phyloP scores from a whole-genome alignment of 768 basidiomycete genomes.

The Xanthoconium stramineum region DNA sequence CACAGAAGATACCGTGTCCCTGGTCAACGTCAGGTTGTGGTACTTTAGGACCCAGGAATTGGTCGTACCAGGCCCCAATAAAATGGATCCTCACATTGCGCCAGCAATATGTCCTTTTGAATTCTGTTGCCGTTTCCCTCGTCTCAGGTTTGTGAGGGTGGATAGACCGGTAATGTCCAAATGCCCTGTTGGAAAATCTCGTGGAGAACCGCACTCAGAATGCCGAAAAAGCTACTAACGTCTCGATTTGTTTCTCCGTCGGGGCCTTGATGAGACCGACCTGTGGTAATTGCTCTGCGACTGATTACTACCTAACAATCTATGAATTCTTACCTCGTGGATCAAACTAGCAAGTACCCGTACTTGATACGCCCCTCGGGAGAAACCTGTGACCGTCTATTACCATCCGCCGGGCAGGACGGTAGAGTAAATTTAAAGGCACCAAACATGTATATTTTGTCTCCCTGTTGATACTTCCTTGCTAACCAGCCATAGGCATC shows the following conservation, averaged over 20 bases:
- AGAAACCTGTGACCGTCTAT: background rate
- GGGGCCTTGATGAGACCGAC: background rate
- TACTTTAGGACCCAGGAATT: background rate
- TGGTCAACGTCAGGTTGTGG: background rate
- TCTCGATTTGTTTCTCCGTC: background rate
- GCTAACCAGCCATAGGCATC: conserved; percentile 33
- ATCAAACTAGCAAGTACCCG: background rate
- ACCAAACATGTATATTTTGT: conserved; percentile 8
- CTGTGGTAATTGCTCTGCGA: background rate
- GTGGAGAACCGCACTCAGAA: background rate
- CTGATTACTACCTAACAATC: no score
- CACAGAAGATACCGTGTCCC: background rate
- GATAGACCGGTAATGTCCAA: background rate
- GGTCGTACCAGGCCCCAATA: background rate
- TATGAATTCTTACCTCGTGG: background rate
- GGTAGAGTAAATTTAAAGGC: background rate
- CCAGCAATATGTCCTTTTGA: background rate
- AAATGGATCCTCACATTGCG: background rate
- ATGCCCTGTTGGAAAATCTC: background rate
- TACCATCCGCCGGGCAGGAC: background rate
- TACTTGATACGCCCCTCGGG: background rate
- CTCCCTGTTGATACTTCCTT: conserved; percentile 26
- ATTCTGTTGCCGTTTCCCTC: background rate
- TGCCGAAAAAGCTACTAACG: background rate
- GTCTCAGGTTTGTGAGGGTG: background rate